Evolutionary conservation across 257 asterid species (phyloP), one percentile per base, ranked within the genome.

Genomic region (Petunia secreta): DNA sequence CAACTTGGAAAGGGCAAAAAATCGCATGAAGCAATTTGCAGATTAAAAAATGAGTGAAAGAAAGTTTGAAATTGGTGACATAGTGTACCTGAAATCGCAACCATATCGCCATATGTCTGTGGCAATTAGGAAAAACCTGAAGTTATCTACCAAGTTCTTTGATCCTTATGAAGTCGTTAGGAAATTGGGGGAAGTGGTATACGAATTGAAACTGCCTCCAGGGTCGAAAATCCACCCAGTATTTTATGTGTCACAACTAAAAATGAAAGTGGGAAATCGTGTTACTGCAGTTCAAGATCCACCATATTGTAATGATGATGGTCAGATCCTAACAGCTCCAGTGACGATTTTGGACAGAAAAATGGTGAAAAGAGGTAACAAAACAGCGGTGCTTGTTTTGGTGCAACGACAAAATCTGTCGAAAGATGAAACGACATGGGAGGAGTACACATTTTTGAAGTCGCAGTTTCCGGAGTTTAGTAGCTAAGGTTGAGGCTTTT

Each of bases 161-260:
- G 79, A 62, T 0, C 79, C 83, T 6, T 80, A 6, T 25, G 8
- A 69, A 9, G 34, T 80, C 5, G 0, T 16, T 2, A 4, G 5
- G 11, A 69, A 13, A 11, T 2, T 44, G 2, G 58, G 73, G 2
- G 6, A 3, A 0, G 83, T 80, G 5, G 62, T 60, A 6, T 80
- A 80, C 7, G 9, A 37, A 8, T 16, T 80, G 13, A 15, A 6
- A 1, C 10, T 71, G 3, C 83, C 75, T n/a, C 3, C 50, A 1
- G 46, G 11, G 1, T 43, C 63, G 1, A n/a, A 15, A 9, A 16
- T 80, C 1, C 79, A 69, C 53, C 83, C 69, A 4, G 48, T 55
- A 0, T 80, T 80, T 13, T 79, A 80, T 57, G 63, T 80, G 1
- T 79, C 77, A 1, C 13, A 59, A 4, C 59, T 79, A 2, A 64